A percentile compares a stretch with the other conserved stretches of the same genome.
Evolutionary conservation across 2,329 filamentous ascomycete species (phyloP).

Genomic region (Penicillium brevicompactum): DNA sequence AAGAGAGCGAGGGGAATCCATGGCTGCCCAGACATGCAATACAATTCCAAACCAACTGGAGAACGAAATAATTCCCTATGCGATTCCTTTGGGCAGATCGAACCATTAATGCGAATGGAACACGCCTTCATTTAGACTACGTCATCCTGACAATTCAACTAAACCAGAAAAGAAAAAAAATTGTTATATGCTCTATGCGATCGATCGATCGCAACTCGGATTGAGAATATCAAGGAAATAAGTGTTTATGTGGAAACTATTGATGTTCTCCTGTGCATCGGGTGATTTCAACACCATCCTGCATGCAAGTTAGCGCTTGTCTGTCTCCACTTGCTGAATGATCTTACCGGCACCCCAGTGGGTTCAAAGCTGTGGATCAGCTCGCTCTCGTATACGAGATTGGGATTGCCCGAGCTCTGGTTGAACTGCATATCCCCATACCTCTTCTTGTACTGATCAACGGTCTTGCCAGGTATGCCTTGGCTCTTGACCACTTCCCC

Average conservation of each 20-base stretch:
- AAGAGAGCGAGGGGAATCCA: not conserved
- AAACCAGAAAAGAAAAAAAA: not conserved
- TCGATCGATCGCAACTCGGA: not conserved
- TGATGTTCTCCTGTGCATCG: slow-evolving; percentile 1
- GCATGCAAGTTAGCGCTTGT: not conserved
- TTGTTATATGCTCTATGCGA: not conserved
- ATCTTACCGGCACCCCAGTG: slow-evolving; percentile 5
- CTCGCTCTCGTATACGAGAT: slow-evolving; percentile 65
- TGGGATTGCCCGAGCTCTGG: slow-evolving; percentile 58
- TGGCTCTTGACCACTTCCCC: slow-evolving; percentile 17
- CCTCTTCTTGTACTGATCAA: slow-evolving; percentile 28
- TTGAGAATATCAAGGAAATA: not conserved
- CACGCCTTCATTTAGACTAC: not conserved
- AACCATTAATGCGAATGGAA: not conserved
- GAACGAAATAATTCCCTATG: too few relatives aligned
- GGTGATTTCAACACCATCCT: slow-evolving; percentile 12
- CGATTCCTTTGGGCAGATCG: not conserved
- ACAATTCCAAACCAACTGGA: not conserved
- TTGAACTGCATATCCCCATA: slow-evolving; percentile 31
- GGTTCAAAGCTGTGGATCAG: slow-evolving; percentile 8
- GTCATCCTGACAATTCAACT: not conserved
- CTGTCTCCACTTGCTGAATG: not conserved
- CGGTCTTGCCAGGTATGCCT: slow-evolving; percentile 16
- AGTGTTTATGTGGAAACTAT: not conserved
- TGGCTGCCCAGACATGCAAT: not conserved